Conservation (phyloP, 805 yeast genomes). For the Ogataea nakhonphanomensis region DNA sequence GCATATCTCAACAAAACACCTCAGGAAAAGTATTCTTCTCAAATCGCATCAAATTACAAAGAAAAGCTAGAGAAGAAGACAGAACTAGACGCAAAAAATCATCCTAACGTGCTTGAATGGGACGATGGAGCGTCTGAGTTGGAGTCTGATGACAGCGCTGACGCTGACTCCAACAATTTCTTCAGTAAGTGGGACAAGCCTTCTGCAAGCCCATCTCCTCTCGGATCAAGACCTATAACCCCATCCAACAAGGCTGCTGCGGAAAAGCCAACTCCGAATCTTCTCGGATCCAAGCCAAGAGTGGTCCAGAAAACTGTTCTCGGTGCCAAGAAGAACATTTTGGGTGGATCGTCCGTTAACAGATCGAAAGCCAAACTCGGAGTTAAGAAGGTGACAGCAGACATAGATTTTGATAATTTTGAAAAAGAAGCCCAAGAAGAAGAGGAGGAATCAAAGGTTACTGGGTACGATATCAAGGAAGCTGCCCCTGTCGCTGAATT, state of each 20-base stretch:
- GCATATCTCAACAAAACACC: conserved; percentile 65
- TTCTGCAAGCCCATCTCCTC: conserved; percentile 46
- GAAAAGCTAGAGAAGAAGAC: conserved; percentile 73
- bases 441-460: conserved; percentile 59
- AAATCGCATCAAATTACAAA: conserved; percentile 76
- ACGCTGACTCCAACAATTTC: conserved; percentile 69
- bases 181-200: conserved; percentile 91
- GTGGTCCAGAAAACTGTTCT: conserved; percentile 27
- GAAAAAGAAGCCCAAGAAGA: conserved; percentile 81
- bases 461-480: conserved; percentile 48
- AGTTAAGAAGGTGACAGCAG: conserved; percentile 52
- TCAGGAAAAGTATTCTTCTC: conserved; percentile 73
- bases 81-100: conserved; percentile 58
- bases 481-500: conserved; percentile 12
- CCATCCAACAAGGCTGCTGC: conserved; percentile 31
- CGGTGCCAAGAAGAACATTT: conserved; percentile 34
- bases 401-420: conserved; percentile 55
- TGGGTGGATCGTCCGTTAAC: conserved; percentile 43
- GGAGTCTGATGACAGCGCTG: conserved; percentile 59
- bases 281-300: conserved; percentile 30
- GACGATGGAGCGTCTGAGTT: conserved; percentile 41
- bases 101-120: conserved; percentile 72
- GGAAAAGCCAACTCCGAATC: conserved; percentile 27
- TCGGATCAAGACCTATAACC: conserved; percentile 43
- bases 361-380: conserved; percentile 57